Conservation (phyloP, 2,329 filamentous ascomycete species). For the Claviceps maximensis region DNA sequence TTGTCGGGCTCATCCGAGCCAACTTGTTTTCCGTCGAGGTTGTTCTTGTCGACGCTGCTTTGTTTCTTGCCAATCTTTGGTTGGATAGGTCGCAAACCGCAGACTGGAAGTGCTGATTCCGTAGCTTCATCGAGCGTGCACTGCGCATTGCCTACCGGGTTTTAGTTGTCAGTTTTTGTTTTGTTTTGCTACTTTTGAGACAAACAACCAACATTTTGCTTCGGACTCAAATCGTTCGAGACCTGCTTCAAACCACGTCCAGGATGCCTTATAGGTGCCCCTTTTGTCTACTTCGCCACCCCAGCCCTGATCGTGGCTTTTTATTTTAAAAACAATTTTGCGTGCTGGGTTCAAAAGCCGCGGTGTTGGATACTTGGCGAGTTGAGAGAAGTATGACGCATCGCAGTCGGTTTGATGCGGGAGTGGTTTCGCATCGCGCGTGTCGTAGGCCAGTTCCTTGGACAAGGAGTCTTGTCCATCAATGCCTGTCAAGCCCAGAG, state of each 20-base stretch:
- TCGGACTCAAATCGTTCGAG: slow-evolving; percentile 39
- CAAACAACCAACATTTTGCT: slow-evolving; percentile 14
- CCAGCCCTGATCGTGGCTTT: slow-evolving; percentile 47
- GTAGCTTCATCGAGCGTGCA: slow-evolving; percentile 17
- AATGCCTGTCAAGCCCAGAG: slow-evolving; percentile 22
- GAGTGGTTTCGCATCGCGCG: slow-evolving; percentile 15
- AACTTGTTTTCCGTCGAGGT: not conserved
- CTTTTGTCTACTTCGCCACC: slow-evolving; percentile 19
- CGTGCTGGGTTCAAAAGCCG: slow-evolving; percentile 36
- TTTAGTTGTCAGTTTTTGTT: slow-evolving; percentile 2
- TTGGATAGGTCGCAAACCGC: slow-evolving; percentile 23
- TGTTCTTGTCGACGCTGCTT: not conserved
- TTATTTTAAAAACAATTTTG: slow-evolving; percentile 47
- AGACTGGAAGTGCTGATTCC: slow-evolving; percentile 17
- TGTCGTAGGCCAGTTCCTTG: slow-evolving; percentile 18
- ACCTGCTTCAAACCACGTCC: slow-evolving; percentile 52
- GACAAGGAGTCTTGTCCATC: slow-evolving; percentile 14
- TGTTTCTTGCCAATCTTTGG: slow-evolving; percentile 15
- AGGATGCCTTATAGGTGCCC: slow-evolving; percentile 34
- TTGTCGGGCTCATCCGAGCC: not conserved
- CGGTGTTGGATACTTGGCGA: slow-evolving; percentile 27
- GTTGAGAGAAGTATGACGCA: slow-evolving; percentile 15
- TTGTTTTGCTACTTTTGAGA: not conserved
- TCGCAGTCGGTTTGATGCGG: slow-evolving; percentile 16
- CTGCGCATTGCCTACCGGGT: slow-evolving; percentile 14